Conservation (phyloP, 345 rosid genomes). For the Rhodamnia rubescens region DNA sequence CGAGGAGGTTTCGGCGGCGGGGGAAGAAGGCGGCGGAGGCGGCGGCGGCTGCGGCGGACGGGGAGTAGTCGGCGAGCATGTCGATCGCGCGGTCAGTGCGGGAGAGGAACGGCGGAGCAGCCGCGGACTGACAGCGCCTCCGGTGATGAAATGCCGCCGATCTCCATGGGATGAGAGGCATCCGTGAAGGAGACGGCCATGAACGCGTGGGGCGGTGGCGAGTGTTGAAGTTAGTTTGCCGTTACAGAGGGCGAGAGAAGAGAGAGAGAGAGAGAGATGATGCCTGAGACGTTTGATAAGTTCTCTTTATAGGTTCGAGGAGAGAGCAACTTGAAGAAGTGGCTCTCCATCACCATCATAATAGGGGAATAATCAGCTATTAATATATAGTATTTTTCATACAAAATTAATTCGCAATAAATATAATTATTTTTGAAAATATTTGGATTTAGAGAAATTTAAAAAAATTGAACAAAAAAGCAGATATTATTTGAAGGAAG, state of each 20-base stretch:
- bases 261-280: too few relatives aligned
- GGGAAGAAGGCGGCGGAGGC: neutral
- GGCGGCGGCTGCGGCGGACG: neutral
- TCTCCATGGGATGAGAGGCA: neutral
- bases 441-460: too few relatives aligned
- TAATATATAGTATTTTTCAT: neutral
- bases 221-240: neutral
- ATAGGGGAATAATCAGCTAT: neutral
- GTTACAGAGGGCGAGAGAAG: neutral
- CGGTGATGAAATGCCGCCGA: neutral
- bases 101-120: neutral
- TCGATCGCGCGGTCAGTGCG: neutral
- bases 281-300: neutral
- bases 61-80: neutral
- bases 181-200: neutral
- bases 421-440: too few relatives aligned
- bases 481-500: too few relatives aligned
- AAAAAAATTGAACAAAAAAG: too few relatives aligned
- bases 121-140: neutral
- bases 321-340: neutral
- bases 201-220: neutral
- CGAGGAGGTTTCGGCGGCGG: neutral
- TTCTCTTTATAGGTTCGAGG: too few relatives aligned
- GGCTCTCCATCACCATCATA: neutral
- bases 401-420: too few relatives aligned